phyloP scores from a whole-genome alignment of 208 protist genomes.

The Leishmania turanica region DNA sequence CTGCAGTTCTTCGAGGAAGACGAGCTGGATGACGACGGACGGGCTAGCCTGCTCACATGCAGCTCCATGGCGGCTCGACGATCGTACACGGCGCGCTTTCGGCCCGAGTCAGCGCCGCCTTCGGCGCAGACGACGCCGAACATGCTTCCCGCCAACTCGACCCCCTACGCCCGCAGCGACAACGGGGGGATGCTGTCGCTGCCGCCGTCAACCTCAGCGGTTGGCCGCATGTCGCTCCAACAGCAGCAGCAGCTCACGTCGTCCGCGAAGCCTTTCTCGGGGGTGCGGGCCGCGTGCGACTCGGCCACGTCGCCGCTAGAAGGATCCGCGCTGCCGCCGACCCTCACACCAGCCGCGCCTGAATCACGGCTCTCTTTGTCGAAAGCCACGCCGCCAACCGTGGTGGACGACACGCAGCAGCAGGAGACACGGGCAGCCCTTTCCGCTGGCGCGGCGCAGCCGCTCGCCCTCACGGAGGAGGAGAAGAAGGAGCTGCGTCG shows the following conservation, averaged over 20 bases:
- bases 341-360: background rate
- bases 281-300: background rate
- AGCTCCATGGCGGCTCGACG: constrained; percentile 14
- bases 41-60: constrained; percentile 11
- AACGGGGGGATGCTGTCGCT: constrained; percentile 28
- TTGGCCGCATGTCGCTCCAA: constrained; percentile 14
- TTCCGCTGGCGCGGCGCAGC: background rate
- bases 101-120: constrained; percentile 27
- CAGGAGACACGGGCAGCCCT: background rate
- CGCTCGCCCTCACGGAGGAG: constrained; percentile 9
- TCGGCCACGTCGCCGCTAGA: constrained; percentile 1
- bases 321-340: background rate
- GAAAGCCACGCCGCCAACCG: background rate
- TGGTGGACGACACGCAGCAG: background rate
- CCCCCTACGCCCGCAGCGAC: constrained; percentile 31
- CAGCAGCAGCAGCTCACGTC: constrained; percentile 6
- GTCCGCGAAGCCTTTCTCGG: background rate
- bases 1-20: constrained; percentile 35
- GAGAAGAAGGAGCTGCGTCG: constrained; percentile 24
- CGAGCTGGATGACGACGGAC: constrained; percentile 29
- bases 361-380: background rate
- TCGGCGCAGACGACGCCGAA: constrained; percentile 33
- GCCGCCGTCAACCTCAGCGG: constrained; percentile 22
- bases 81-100: constrained; percentile 24
- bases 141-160: constrained; percentile 23